These are phyloP conservation scores for Nakazawaea holstii DNA, from an alignment of 805 yeast species.

Conservation along the genomic window DNA sequence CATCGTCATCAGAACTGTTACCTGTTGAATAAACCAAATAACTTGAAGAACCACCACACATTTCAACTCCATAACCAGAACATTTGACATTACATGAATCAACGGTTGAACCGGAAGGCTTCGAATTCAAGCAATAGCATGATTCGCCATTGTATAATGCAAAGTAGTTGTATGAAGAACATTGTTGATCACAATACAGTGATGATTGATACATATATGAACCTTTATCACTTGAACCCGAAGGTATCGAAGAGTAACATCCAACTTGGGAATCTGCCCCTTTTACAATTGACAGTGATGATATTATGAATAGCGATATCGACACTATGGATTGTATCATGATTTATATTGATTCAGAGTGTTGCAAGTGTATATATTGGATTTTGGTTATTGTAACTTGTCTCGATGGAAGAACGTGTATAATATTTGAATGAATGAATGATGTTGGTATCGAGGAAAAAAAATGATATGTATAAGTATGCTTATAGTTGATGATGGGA, in stretches of 20 bases:
- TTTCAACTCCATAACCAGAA: slow-evolving; percentile 52
- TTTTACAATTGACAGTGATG: neutral
- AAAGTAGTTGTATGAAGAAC: slow-evolving; percentile 40
- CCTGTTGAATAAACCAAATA: slow-evolving; percentile 39
- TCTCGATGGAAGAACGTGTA: too few relatives aligned
- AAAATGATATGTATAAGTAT: too few relatives aligned
- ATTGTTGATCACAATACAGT: slow-evolving; percentile 44
- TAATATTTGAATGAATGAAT: too few relatives aligned
- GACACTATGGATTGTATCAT: neutral
- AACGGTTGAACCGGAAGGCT: slow-evolving; percentile 26
- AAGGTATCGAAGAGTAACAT: slow-evolving; percentile 31
- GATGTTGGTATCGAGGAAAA: too few relatives aligned
- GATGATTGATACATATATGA: slow-evolving; percentile 54
- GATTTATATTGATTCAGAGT: neutral
- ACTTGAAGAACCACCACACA: slow-evolving; percentile 52
- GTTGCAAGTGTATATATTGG: too few relatives aligned
- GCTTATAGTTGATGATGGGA: too few relatives aligned
- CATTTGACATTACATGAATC: slow-evolving; percentile 43
- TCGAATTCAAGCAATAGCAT: slow-evolving; percentile 63
- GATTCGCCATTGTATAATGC: slow-evolving; percentile 48
- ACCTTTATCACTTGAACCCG: slow-evolving; percentile 36
- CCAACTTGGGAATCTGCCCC: slow-evolving; percentile 19
- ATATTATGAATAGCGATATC: neutral
- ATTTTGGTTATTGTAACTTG: too few relatives aligned
- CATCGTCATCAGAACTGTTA: slow-evolving; percentile 14